These are phyloP conservation scores for Nicotiana paniculata DNA, from an alignment of 257 asterid genomes.

Conservation along the genomic window DNA sequence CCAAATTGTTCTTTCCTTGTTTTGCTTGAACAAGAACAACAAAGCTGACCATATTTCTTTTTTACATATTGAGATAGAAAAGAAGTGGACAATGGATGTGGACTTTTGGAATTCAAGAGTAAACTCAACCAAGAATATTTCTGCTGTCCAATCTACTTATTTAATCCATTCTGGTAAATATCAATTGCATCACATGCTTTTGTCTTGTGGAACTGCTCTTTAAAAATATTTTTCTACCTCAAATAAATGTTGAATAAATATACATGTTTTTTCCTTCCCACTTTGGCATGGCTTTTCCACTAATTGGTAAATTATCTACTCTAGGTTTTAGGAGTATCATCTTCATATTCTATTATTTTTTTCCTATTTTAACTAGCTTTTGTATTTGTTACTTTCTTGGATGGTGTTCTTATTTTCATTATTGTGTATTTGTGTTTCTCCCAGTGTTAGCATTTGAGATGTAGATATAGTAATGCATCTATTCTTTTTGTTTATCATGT, in stretches of 20 bases:
- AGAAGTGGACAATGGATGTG: slow-evolving; percentile 36
- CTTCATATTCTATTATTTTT: neutral
- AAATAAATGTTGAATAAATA: neutral
- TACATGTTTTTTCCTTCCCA: neutral
- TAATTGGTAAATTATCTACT: neutral
- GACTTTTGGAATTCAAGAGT: slow-evolving; percentile 75
- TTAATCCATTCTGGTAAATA: slow-evolving; percentile 43
- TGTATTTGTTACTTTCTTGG: neutral
- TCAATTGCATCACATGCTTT: neutral
- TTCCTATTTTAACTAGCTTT: neutral
- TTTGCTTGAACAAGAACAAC: neutral
- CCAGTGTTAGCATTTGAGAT: neutral
- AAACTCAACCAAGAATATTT: slow-evolving; percentile 36
- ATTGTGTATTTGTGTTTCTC: neutral
- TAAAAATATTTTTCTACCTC: neutral
- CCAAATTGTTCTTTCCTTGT: neutral
- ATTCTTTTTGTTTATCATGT: neutral
- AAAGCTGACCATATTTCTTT: neutral
- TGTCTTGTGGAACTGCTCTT: slow-evolving; percentile 5
- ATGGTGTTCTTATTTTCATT: neutral
- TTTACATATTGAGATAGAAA: slow-evolving; percentile 7
- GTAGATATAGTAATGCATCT: too few species aligned
- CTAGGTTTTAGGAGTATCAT: neutral
- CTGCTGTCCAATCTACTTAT: slow-evolving; percentile 47
- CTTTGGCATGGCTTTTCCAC: neutral